Base-by-base conservation (phyloP, 2,329 filamentous ascomycete genomes). In the Fusarium agapanthi region DNA sequence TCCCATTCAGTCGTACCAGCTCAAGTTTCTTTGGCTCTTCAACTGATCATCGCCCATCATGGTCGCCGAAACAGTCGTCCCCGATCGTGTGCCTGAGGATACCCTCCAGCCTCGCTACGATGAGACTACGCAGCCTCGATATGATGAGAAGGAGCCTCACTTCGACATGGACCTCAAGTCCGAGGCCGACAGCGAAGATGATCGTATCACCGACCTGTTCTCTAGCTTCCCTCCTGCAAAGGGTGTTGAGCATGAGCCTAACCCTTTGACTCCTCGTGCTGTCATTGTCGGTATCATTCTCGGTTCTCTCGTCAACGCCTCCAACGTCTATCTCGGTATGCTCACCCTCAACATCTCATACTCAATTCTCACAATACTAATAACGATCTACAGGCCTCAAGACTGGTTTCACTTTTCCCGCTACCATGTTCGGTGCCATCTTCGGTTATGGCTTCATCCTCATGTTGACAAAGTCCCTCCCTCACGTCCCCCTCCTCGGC, bases 371-470 rank as follows among this genome's bases (percentile, higher is more conserved):
- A 24, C 2, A 35, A 22, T 34, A 50, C 60, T 59, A 26, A 62
- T 59, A 26, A 62, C n/a, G 22, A 38, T 13, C 8, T 5, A 7
- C 44, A 84, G 84, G 84, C 62, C 81, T 88, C 66, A 87, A 87
- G 76, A 87, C 86, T 26, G 86, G 86, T 30, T 87, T 86, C 77
- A 87, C 84, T 5, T 86, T 87, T 58, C 80, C 81, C 1, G 83
- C 85, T 7, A 83, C 82, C 53, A 83, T 87, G 79, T 85, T 87
- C 64, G 84, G 85, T 24, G 86, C 88, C 58, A 89, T 90, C 73
- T 87, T 90, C 67, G 89, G 89, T 48, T 90, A 89, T 67, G 88
- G 86, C 11, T 84, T 90, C 68, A 81, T 90, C 75, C 87, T 88
- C 72, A 59, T 87, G 64, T 79, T 89, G n/a, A 85, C 85, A 18